phyloP scores from a whole-genome alignment of 345 rosid species.

The Eucalyptus sp. region DNA sequence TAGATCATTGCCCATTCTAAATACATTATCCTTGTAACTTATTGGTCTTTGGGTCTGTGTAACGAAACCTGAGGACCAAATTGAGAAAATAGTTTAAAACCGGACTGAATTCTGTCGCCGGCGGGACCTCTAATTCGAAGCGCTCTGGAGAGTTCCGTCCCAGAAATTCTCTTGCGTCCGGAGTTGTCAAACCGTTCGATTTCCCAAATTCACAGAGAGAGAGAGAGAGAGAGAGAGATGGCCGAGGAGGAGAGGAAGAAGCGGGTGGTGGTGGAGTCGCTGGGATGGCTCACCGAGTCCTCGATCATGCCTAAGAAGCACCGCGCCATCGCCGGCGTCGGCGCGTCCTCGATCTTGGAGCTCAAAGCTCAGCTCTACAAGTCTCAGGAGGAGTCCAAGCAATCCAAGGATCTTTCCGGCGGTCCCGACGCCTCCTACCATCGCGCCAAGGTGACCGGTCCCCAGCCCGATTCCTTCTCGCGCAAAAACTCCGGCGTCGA shows the following conservation, averaged over 20 bases:
- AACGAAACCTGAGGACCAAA: background rate
- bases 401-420: constrained; percentile 35
- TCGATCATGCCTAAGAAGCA: constrained; percentile 84
- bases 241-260: constrained; percentile 16
- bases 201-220: background rate
- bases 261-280: constrained; percentile 64
- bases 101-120: background rate
- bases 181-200: background rate
- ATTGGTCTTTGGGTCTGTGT: too few relatives aligned
- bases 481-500: constrained; percentile 76
- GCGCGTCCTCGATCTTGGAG: constrained; percentile 74
- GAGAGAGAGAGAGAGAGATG: background rate
- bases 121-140: background rate
- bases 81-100: background rate
- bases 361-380: constrained; percentile 87
- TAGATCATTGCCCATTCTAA: too few relatives aligned
- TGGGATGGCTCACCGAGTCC: constrained; percentile 96
- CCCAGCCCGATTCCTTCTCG: constrained; percentile 40
- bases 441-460: constrained; percentile 61
- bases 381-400: constrained; percentile 75
- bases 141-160: background rate
- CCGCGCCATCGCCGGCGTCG: constrained; percentile 83
- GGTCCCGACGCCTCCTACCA: constrained; percentile 50
- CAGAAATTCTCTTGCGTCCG: background rate
- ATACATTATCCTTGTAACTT: too few relatives aligned